Percentiles rank a stretch among this genome's conserved stretches.
These are phyloP conservation scores for Fabrea salina DNA, from an alignment of 169 alveolate species.

Conservation along the genomic window DNA sequence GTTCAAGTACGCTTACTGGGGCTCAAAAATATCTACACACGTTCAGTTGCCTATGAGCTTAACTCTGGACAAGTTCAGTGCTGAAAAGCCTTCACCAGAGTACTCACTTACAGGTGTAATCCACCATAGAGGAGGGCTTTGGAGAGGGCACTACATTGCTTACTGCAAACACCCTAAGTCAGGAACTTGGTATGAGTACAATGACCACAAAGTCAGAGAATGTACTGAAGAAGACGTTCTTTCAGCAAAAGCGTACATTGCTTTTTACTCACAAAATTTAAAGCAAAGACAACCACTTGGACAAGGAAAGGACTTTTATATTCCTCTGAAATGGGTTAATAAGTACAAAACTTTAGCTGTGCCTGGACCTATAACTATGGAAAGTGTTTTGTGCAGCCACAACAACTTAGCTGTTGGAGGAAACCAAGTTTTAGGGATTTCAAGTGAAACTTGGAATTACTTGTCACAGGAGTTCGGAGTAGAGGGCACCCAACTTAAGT, in stretches of 20 bases:
- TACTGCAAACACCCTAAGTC: constrained; percentile 39
- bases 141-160: constrained; percentile 63
- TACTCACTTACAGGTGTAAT: constrained; percentile 58
- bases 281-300: too few relatives aligned
- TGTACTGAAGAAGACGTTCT: constrained; percentile 1
- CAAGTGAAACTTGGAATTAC: too few relatives aligned
- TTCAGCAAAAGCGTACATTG: constrained; percentile 31
- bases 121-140: constrained; percentile 49
- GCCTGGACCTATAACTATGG: not conserved
- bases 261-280: constrained; percentile 32
- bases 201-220: constrained; percentile 42
- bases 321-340: not conserved
- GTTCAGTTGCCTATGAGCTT: constrained; percentile 7
- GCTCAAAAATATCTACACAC: constrained; percentile 21
- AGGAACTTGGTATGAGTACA: constrained; percentile 47
- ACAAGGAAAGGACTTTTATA: not conserved
- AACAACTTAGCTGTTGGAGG: not conserved
- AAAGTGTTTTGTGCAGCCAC: not conserved
- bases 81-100: not conserved
- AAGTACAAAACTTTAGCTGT: not conserved
- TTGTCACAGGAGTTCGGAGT: too few relatives aligned
- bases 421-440: too few relatives aligned
- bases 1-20: constrained; percentile 30
- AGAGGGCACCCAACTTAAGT: too few relatives aligned
- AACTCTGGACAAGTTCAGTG: not conserved